Conservation (phyloP, 2,329 filamentous ascomycete species). For the Alternaria angustiovoidea region DNA sequence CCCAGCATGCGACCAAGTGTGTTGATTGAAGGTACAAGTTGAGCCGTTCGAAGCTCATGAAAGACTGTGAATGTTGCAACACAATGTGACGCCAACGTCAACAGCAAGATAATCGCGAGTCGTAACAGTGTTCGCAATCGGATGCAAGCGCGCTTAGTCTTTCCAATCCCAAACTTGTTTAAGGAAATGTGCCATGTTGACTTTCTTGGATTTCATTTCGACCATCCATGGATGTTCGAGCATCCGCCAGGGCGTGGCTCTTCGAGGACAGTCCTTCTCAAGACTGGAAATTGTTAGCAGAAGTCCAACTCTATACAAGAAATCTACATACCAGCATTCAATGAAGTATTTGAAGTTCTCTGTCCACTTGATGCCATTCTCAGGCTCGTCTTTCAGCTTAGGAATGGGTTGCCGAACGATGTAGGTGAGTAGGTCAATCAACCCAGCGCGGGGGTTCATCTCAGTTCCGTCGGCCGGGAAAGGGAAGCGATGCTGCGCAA, state of each 20-base stretch:
- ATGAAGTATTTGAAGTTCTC: constrained; percentile 99
- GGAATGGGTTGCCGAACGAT: constrained; percentile 96
- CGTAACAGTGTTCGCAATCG: constrained; percentile 1
- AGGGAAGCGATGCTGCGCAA: constrained; percentile 98
- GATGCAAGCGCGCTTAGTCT: constrained; percentile 56
- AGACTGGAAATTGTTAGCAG: constrained; percentile 66
- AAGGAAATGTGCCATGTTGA: constrained; percentile 96
- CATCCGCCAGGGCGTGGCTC: constrained; percentile 98
- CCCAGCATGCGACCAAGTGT: constrained; percentile 44
- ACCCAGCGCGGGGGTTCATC: constrained; percentile 88
- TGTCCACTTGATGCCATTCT: constrained; percentile 90
- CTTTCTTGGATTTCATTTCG: constrained; percentile 93
- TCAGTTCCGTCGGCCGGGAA: constrained; percentile 97
- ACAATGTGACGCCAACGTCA: background rate
- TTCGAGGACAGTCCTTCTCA: constrained; percentile 86
- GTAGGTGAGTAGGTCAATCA: constrained; percentile 96
- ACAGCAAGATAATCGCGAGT: background rate
- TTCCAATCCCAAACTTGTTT: constrained; percentile 98
- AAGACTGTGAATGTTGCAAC: constrained; percentile 20
- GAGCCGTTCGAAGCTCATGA: constrained; percentile 23
- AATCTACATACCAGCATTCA: constrained; percentile 86
- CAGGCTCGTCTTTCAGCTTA: constrained; percentile 92
- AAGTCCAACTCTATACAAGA: background rate
- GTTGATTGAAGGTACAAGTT: constrained; percentile 9
- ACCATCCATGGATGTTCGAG: constrained; percentile 98